Evolutionary conservation across 805 yeast species (phyloP).

Genomic region (Zygosaccharomyces bailii): DNA sequence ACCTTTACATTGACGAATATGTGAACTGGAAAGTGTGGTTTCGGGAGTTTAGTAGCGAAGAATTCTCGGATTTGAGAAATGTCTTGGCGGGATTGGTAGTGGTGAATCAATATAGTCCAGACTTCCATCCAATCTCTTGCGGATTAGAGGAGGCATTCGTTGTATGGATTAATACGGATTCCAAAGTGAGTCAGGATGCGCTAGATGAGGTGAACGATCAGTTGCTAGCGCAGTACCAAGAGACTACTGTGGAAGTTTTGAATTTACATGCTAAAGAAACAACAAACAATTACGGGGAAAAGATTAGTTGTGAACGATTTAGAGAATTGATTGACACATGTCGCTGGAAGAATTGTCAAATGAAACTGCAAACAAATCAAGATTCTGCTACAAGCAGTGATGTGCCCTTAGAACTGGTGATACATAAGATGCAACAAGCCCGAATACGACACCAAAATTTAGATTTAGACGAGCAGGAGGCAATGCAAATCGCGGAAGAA

Average conservation of each 20-base stretch:
- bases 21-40: slow-evolving; percentile 36
- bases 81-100: slow-evolving; percentile 46
- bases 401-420: slow-evolving; percentile 10
- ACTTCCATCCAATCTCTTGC: background rate
- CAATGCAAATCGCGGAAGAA: slow-evolving; percentile 22
- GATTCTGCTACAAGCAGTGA: background rate
- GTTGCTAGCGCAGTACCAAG: background rate
- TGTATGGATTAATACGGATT: slow-evolving; percentile 13
- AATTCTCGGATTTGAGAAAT: slow-evolving; percentile 41
- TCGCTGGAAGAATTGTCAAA: slow-evolving; percentile 40
- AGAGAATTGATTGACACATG: slow-evolving; percentile 47
- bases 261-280: slow-evolving; percentile 27
- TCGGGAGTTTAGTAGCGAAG: slow-evolving; percentile 38
- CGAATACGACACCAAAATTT: slow-evolving; percentile 17
- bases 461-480: slow-evolving; percentile 13
- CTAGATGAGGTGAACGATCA: slow-evolving; percentile 40
- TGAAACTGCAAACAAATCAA: background rate
- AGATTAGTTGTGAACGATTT: slow-evolving; percentile 42
- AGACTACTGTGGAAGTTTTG: slow-evolving; percentile 41
- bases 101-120: slow-evolving; percentile 24
- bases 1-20: slow-evolving; percentile 33
- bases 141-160: slow-evolving; percentile 37
- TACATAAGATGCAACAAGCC: slow-evolving; percentile 22
- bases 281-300: slow-evolving; percentile 43
- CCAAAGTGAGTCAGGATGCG: slow-evolving; percentile 20